Evolutionary conservation across 306 rosid genomes (phyloP).

Genomic region (Cicer judaicum): DNA sequence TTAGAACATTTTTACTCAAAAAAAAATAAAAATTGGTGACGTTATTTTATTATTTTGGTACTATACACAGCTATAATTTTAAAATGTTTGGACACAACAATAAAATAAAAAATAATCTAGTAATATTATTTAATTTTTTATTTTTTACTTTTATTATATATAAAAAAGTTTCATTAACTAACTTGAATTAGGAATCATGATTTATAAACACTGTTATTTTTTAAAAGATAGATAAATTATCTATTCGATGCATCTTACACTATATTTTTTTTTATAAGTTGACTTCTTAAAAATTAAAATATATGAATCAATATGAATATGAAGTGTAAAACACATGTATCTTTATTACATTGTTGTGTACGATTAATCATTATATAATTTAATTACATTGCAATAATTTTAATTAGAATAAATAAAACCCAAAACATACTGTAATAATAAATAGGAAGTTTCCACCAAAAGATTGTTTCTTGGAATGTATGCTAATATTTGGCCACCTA

Average conservation of each 20-base stretch:
- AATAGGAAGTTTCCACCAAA: not conserved
- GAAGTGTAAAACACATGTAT: not conserved
- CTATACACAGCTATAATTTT: too few species aligned
- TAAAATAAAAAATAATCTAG: too few species aligned
- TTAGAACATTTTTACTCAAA: too few species aligned
- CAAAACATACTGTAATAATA: not conserved
- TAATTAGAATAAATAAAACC: not conserved
- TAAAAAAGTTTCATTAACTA: too few species aligned
- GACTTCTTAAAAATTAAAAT: constrained; percentile 1
- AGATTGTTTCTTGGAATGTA: not conserved
- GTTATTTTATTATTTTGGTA: too few species aligned
- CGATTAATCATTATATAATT: not conserved
- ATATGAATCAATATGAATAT: not conserved
- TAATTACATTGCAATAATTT: not conserved
- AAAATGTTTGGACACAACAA: too few species aligned
- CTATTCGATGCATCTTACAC: too few species aligned
- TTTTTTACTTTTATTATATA: too few species aligned
- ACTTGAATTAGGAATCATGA: not conserved
- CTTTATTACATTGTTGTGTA: not conserved
- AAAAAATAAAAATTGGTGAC: too few species aligned
- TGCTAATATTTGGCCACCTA: constrained; percentile 7
- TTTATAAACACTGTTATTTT: not conserved
- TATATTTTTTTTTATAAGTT: not conserved
- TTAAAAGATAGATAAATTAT: not conserved
- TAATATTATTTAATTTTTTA: too few species aligned